phyloP scores from a whole-genome alignment of 2,329 filamentous ascomycete species.

The Penicillium sp. region DNA sequence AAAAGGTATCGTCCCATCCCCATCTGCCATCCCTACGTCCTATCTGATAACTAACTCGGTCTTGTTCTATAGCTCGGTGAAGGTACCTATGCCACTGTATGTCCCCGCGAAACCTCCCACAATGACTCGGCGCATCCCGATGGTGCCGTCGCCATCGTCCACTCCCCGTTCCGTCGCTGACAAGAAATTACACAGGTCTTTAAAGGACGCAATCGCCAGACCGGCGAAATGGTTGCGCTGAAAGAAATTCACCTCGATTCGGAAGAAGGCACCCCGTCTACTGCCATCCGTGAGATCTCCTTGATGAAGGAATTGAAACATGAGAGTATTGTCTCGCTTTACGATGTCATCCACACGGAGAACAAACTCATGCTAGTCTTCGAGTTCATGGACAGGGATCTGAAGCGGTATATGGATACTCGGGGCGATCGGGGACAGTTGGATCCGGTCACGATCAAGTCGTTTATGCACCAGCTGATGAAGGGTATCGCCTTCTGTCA shows the following conservation, averaged over 20 bases:
- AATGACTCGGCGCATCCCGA: neutral
- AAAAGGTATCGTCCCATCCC: slow-evolving; percentile 56
- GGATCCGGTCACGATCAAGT: slow-evolving; percentile 88
- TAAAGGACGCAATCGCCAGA: slow-evolving; percentile 96
- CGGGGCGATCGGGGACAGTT: slow-evolving; percentile 84
- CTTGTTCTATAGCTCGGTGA: slow-evolving; percentile 65
- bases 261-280: slow-evolving; percentile 95
- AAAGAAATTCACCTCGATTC: slow-evolving; percentile 99
- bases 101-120: slow-evolving; percentile 24
- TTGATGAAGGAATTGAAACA: slow-evolving; percentile 99
- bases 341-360: slow-evolving; percentile 99
- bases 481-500: slow-evolving; percentile 97
- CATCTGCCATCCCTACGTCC: neutral
- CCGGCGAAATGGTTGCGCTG: slow-evolving; percentile 89
- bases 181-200: slow-evolving; percentile 64
- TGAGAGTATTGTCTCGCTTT: slow-evolving; percentile 93
- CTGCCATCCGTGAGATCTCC: slow-evolving; percentile 95
- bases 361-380: slow-evolving; percentile 99
- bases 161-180: slow-evolving; percentile 17
- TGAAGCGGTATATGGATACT: slow-evolving; percentile 98
- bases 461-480: slow-evolving; percentile 97
- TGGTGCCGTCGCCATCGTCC: slow-evolving; percentile 1
- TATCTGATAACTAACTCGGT: slow-evolving; percentile 27
- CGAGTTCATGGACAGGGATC: slow-evolving; percentile 96
- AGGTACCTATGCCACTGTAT: slow-evolving; percentile 94